Base-by-base conservation (phyloP, 768 basidiomycete genomes). In the Phanerodontia chrysosporium region DNA sequence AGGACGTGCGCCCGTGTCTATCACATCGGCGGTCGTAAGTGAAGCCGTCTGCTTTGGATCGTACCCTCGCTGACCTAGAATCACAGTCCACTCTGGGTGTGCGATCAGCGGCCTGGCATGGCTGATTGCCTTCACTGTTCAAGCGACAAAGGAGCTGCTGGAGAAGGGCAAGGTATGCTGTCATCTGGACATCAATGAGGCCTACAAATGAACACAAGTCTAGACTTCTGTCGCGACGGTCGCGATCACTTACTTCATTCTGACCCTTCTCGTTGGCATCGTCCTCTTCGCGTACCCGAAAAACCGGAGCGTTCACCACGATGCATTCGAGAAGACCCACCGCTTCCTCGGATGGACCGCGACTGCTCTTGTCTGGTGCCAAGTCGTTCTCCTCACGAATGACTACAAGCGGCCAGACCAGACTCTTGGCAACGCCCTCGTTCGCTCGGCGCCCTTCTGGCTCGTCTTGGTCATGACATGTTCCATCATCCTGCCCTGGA, bases 401-500 rank as follows among this genome's bases (percentile, higher is more conserved):
- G 83, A 85, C 66, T 83, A 82, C 67, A 76, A 74, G 42, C 59
- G 62, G 2, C 69, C 66, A 16, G 70, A 62, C 24, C 67, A 74
- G 55, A 64, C 75, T 9, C 74, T 84, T 7, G 75, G 75, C 14
- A 69, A 76, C 45, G 77, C 79, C 3, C 68, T 84, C 44, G 66
- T 78, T 5, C 69, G 72, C 24, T 72, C 79, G 4, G 63, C 78
- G 46, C 76, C 82, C 14, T 82, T 86, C 66, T 86, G 84, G 84
- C 68, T 86, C 24, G 74, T 83, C 18, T 66, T 78, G n/a, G 67
- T 82, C 48, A 69, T 84, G 67, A 82, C 81, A 45, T 67, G 76
- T 25, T 85, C 82, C 21, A 81, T 85, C 58, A 76, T 82, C 48
- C 69, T 82, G 16, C 83, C 84, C n/a, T 86, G 84, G 84, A 30